Base-by-base conservation (phyloP, 768 basidiomycete genomes). In the Boletus barrowsii region DNA sequence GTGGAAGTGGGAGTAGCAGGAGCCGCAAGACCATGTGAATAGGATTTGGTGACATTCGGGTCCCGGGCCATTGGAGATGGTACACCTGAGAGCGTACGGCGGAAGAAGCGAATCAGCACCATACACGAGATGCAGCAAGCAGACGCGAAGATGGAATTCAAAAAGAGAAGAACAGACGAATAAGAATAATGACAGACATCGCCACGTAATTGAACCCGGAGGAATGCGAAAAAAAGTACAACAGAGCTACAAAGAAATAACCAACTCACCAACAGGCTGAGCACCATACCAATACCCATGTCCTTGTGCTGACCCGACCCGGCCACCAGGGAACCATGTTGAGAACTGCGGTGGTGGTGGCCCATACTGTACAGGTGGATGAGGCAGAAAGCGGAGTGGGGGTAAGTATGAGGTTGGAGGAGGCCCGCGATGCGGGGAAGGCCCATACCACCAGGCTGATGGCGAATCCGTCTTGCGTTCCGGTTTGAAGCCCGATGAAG, bases 261-360 rank as follows among this genome's bases (percentile, higher is more conserved):
- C 17, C 43, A 36, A 62, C 65, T 65, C 57, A 66, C 65, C 66
- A 14, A 41, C 42, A 5, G 55, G 42, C n/a, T 51, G 59, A 5
- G 53, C 5, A 35, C 59, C 52, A 47, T 58, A 66, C 66, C 66
- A 66, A 54, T 53, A 62, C 20, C 60, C 63, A 30, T 62, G 54
- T 9, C 63, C 55, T 45, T 57, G 65, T 42, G 40, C 47, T 10
- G 59, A 47, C 3, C 45, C 29, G 26, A 51, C 53, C 7, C 43
- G 55, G 42, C 54, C 41, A 24, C 46, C 47, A 20, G 62, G 60
- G 35, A 62, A 51, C 54, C 63, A 66, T 0, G 62, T 36, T 4
- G 64, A 46, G 26, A 56, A 55, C 1, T 59, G 64, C 15, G 48
- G 10, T 10, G 59, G 53, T 17, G 66, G 61, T 5, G 51, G 53